Conservation (phyloP, 2,329 filamentous ascomycete species). For the Paraphaeosphaeria minitans region DNA sequence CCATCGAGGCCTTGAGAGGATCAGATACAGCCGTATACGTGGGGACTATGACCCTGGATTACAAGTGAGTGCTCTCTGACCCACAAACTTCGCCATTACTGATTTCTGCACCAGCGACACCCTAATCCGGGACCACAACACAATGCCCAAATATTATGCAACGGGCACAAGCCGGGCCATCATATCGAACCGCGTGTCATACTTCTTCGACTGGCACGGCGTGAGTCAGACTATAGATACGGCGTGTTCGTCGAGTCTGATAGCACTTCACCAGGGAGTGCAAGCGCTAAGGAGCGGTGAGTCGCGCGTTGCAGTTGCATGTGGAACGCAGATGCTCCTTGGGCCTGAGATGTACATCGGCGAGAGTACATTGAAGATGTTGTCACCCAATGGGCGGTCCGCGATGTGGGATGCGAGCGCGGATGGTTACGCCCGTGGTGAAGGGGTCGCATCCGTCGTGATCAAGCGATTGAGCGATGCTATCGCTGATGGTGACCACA, state of each 20-base stretch:
- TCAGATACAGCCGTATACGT: neutral
- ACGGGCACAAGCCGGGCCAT: conserved; percentile 20
- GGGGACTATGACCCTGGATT: conserved; percentile 2
- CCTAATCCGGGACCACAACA: neutral
- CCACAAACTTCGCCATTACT: conserved; percentile 25
- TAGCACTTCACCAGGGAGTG: conserved; percentile 30
- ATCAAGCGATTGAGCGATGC: conserved; percentile 59
- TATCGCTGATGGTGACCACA: conserved; percentile 52
- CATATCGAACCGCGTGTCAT: conserved; percentile 43
- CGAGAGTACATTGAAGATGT: conserved; percentile 36
- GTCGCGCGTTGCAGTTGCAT: conserved; percentile 17
- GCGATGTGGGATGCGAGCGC: conserved; percentile 47
- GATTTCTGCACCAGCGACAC: conserved; percentile 23
- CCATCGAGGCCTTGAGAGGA: conserved; percentile 18
- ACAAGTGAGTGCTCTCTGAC: neutral
- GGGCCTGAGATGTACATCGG: conserved; percentile 9
- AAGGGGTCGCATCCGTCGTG: conserved; percentile 57
- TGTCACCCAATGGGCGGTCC: conserved; percentile 33
- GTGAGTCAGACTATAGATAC: conserved; percentile 46
- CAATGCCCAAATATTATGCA: neutral
- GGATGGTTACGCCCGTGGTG: conserved; percentile 59
- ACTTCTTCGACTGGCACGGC: conserved; percentile 44
- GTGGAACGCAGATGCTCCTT: conserved; percentile 29
- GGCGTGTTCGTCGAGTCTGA: conserved; percentile 43
- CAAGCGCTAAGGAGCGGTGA: conserved; percentile 18